A percentile compares a stretch with the other conserved stretches of the same genome.
These are phyloP conservation scores for Mortierella sp. DNA, from an alignment of 371 early-diverging fungal species.

Conservation along the genomic window DNA sequence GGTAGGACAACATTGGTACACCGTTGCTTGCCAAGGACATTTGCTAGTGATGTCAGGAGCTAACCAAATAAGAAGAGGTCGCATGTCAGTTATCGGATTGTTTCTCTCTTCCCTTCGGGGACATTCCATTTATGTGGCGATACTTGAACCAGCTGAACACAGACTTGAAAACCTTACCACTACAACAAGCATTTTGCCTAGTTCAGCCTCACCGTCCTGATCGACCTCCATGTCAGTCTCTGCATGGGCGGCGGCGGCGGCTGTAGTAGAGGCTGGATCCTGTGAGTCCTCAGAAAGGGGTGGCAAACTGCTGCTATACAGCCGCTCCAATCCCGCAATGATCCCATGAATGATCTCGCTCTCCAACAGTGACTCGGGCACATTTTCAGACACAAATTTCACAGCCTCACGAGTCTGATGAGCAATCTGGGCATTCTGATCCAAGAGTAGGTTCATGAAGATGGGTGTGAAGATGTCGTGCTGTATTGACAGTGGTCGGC, in stretches of 20 bases:
- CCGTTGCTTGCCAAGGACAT: conserved; percentile 58
- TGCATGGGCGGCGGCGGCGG: too few relatives aligned
- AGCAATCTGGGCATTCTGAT: conserved; percentile 62
- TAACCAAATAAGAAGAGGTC: conserved; percentile 49
- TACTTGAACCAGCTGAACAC: neutral
- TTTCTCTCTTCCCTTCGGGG: too few relatives aligned
- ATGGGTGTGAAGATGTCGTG: conserved; percentile 55
- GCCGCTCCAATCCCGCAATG: conserved; percentile 54
- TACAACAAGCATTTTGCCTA: conserved; percentile 69
- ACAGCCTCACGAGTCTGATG: conserved; percentile 62
- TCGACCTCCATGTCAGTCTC: conserved; percentile 12
- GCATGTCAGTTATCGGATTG: neutral
- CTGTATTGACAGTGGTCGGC: conserved; percentile 18
- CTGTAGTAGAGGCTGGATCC: too few relatives aligned
- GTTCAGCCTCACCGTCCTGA: conserved; percentile 60
- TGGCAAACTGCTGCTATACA: too few relatives aligned
- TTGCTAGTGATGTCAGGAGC: conserved; percentile 63
- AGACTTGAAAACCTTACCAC: conserved; percentile 58
- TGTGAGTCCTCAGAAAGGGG: too few relatives aligned
- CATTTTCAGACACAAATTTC: conserved; percentile 59
- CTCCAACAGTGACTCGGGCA: conserved; percentile 58
- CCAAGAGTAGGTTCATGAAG: conserved; percentile 61
- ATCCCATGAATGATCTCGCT: conserved; percentile 66
- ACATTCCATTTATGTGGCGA: too few relatives aligned
- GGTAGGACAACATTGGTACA: conserved; percentile 63